A percentile compares a stretch with the other conserved stretches of the same genome.
phyloP scores from a whole-genome alignment of 1,284 basidiomycete species.

The Anthracocystis setariae region DNA sequence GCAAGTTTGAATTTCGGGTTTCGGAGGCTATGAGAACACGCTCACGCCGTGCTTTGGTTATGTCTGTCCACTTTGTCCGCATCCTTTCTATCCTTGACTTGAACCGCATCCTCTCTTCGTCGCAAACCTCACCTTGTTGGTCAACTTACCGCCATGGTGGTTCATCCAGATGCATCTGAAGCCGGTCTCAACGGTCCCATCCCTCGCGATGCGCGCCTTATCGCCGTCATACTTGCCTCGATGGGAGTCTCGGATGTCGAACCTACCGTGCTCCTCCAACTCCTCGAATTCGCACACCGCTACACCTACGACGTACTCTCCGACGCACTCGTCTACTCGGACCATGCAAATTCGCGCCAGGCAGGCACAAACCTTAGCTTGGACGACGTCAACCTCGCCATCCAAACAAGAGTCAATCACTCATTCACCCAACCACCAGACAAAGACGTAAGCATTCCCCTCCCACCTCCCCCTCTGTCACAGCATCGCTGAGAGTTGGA shows the following conservation, averaged over 20 bases:
- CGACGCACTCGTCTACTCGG: slow-evolving; percentile 90
- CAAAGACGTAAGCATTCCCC: slow-evolving; percentile 92
- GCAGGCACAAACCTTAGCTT: slow-evolving; percentile 72
- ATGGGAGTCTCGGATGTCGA: slow-evolving; percentile 95
- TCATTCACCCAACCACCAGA: slow-evolving; percentile 91
- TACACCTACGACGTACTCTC: slow-evolving; percentile 91
- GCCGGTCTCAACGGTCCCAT: slow-evolving; percentile 47
- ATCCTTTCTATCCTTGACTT: no score
- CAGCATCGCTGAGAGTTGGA: no score
- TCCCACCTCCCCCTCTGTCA: no score
- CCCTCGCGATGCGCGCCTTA: slow-evolving; percentile 88
- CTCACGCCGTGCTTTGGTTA: no score
- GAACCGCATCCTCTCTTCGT: no score
- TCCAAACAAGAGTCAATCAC: slow-evolving; percentile 92
- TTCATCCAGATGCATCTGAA: slow-evolving; percentile 2
- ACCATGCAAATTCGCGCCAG: slow-evolving; percentile 75
- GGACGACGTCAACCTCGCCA: slow-evolving; percentile 89
- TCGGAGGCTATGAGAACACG: no score
- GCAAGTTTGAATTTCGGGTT: no score
- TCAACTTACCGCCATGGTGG: neutral
- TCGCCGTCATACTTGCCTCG: slow-evolving; percentile 89
- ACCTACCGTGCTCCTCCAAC: slow-evolving; percentile 90
- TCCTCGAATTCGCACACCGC: slow-evolving; percentile 93
- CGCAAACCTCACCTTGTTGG: no score
- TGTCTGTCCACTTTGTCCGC: no score